Conservation (phyloP, 176 grass and related monocot genomes). For the Rhynchospora breviuscula region DNA sequence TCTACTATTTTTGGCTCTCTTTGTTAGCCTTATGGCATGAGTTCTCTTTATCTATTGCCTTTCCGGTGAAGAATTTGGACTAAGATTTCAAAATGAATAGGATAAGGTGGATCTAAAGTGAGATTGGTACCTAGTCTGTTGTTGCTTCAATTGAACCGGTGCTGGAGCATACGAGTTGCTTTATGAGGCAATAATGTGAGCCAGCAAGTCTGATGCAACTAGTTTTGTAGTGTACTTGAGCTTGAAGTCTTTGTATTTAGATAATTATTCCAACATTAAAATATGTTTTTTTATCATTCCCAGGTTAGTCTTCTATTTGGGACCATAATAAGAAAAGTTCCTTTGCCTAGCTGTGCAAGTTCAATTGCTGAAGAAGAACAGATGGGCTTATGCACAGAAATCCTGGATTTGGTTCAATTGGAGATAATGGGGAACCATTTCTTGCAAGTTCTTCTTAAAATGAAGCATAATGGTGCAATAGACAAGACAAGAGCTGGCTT, state of each 20-base stretch:
- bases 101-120: background rate
- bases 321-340: conserved; percentile 90
- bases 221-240: conserved; percentile 2
- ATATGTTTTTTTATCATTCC: conserved; percentile 23
- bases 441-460: conserved; percentile 97
- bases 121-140: background rate
- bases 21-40: background rate
- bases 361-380: conserved; percentile 42
- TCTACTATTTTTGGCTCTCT: background rate
- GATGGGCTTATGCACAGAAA: conserved; percentile 26
- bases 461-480: conserved; percentile 99
- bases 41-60: background rate
- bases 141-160: background rate
- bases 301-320: conserved; percentile 97
- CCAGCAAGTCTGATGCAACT: background rate
- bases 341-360: conserved; percentile 65
- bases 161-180: background rate
- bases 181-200: background rate
- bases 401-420: conserved; percentile 79
- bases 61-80: too few species aligned
- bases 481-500: conserved; percentile 98
- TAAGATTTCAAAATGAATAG: too few species aligned
- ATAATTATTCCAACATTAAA: conserved; percentile 1
- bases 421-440: conserved; percentile 87
- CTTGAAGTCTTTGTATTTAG: background rate